phyloP scores from a whole-genome alignment of 192 early-diverging fungal species.

The Funneliformis geosporum region DNA sequence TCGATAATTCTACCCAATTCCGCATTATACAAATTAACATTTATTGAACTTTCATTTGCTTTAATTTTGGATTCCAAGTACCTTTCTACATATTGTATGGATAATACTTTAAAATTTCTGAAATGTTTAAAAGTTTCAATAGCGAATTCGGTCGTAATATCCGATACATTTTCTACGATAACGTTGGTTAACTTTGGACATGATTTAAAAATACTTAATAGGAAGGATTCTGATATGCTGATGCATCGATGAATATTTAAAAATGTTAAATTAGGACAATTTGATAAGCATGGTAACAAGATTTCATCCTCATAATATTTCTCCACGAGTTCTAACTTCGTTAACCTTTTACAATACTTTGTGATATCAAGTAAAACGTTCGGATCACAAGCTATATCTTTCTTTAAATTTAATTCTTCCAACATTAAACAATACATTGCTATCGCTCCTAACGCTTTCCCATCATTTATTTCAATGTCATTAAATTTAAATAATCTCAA shows the following conservation, averaged over 20 bases:
- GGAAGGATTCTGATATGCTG: neutral
- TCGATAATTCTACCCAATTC: constrained; percentile 18
- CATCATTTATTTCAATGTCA: neutral
- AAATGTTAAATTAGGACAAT: constrained; percentile 5
- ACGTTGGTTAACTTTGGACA: neutral
- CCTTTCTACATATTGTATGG: neutral
- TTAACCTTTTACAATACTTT: constrained; percentile 9
- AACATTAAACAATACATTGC: constrained; percentile 14
- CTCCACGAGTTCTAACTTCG: neutral
- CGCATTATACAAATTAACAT: neutral
- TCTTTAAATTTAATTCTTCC: constrained; percentile 28
- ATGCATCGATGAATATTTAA: constrained; percentile 27
- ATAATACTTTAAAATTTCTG: neutral
- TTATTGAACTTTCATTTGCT: neutral
- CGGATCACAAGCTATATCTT: constrained; percentile 8
- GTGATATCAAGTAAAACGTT: constrained; percentile 7
- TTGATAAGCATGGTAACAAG: neutral
- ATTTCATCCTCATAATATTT: constrained; percentile 22
- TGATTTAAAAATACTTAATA: constrained; percentile 12
- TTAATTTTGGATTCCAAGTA: neutral
- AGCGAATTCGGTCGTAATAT: constrained; percentile 6
- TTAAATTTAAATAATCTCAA: constrained; percentile 14
- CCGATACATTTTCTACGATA: neutral
- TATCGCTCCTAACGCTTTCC: neutral
- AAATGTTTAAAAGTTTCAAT: constrained; percentile 1